Evolutionary conservation across 768 basidiomycete genomes (phyloP).

Genomic region (Hericium rajendrae): DNA sequence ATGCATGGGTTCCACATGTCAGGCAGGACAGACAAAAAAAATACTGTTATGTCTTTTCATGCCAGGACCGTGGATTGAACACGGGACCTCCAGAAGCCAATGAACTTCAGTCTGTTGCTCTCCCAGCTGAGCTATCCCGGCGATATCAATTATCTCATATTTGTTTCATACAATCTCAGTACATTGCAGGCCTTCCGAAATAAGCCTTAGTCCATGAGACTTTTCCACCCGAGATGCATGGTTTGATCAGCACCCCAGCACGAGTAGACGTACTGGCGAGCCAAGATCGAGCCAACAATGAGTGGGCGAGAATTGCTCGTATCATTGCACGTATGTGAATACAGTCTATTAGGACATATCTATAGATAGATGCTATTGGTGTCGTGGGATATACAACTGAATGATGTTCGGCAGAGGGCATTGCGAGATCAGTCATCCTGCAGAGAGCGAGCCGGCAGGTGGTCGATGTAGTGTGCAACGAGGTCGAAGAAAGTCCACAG

Average conservation of each 20-base stretch:
- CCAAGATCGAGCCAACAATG: background rate
- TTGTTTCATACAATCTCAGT: too few relatives aligned
- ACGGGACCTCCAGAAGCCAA: constrained; percentile 59
- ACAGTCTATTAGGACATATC: constrained; percentile 4
- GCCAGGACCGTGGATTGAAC: constrained; percentile 75
- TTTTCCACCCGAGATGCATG: too few relatives aligned
- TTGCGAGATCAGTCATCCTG: background rate
- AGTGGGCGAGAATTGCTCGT: background rate
- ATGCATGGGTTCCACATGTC: too few relatives aligned
- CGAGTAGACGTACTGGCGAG: background rate
- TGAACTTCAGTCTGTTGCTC: constrained; percentile 22
- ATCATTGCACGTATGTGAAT: background rate
- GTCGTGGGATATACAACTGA: background rate
- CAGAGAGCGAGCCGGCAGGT: constrained; percentile 25
- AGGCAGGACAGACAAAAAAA: too few relatives aligned
- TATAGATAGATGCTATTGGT: constrained; percentile 2
- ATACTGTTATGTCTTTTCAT: constrained; percentile 15
- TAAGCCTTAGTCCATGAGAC: too few relatives aligned
- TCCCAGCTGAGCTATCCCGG: constrained; percentile 24
- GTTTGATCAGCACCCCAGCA: background rate
- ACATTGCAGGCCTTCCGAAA: too few relatives aligned
- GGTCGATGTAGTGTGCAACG: constrained; percentile 64
- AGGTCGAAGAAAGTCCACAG: constrained; percentile 92
- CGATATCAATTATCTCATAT: background rate
- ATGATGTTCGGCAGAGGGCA: too few relatives aligned